These are phyloP conservation scores for Quercus suber DNA, from an alignment of 306 rosid species.

Conservation along the genomic window DNA sequence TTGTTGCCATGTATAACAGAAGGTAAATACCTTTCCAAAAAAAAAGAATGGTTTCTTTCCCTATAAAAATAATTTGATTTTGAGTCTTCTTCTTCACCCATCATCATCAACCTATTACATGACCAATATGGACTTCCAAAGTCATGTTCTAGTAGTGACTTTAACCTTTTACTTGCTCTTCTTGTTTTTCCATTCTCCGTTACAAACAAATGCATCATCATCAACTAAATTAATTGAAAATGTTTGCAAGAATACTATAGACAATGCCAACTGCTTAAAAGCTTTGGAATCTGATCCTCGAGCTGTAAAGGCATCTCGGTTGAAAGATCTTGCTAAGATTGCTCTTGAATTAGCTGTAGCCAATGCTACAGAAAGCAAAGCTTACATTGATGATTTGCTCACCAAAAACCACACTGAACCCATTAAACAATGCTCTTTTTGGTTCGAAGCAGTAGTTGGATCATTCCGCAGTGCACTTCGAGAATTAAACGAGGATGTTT, in stretches of 20 bases:
- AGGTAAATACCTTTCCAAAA: no score
- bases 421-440: background rate
- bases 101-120: no score
- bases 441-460: background rate
- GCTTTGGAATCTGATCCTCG: conserved; percentile 9
- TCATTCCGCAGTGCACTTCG: background rate
- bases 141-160: background rate
- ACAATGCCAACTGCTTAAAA: conserved; percentile 4
- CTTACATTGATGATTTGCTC: background rate
- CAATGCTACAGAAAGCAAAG: background rate
- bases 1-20: no score
- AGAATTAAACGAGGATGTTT: conserved; percentile 2
- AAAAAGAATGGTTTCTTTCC: no score
- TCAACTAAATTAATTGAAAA: background rate
- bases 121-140: background rate
- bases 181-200: background rate
- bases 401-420: background rate
- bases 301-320: background rate
- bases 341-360: background rate
- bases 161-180: background rate
- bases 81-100: no score
- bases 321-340: conserved; percentile 3
- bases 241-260: conserved; percentile 8
- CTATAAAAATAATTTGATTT: no score
- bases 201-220: background rate